These are phyloP conservation scores for Oenanthe sinensis DNA, from an alignment of 129 eudicot genomes.

Conservation along the genomic window DNA sequence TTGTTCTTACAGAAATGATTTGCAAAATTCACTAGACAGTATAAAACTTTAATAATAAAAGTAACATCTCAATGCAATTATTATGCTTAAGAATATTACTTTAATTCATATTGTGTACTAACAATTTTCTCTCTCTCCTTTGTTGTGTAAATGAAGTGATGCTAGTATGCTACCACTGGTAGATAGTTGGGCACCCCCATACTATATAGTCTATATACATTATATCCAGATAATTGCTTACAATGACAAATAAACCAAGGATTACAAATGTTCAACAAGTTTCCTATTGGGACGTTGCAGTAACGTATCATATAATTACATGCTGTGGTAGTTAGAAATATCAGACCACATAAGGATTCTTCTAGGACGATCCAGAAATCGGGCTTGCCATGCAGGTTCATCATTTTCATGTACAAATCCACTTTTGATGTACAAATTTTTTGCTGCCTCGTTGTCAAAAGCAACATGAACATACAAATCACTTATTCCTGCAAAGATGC, in stretches of 20 bases:
- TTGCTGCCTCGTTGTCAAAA: slow-evolving; percentile 77
- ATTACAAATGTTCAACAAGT: neutral
- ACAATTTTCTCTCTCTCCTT: neutral
- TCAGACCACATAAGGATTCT: slow-evolving; percentile 81
- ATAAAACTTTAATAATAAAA: neutral
- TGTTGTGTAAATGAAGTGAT: neutral
- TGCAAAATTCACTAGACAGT: neutral
- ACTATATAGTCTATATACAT: neutral
- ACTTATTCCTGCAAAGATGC: slow-evolving; percentile 55
- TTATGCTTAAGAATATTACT: neutral
- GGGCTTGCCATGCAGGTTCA: slow-evolving; percentile 88
- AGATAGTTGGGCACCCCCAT: neutral
- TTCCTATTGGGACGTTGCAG: neutral
- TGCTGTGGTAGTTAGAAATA: slow-evolving; percentile 36
- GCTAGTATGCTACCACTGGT: neutral
- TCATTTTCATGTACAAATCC: slow-evolving; percentile 75
- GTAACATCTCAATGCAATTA: neutral
- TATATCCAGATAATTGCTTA: neutral
- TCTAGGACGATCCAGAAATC: slow-evolving; percentile 78
- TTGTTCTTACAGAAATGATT: neutral
- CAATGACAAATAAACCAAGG: neutral
- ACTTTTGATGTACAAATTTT: slow-evolving; percentile 64
- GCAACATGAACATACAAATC: slow-evolving; percentile 95
- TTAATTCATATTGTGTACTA: neutral
- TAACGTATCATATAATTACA: slow-evolving; percentile 13